phyloP scores from a whole-genome alignment of 2,329 filamentous ascomycete species.

The Diaporthe ampelina region DNA sequence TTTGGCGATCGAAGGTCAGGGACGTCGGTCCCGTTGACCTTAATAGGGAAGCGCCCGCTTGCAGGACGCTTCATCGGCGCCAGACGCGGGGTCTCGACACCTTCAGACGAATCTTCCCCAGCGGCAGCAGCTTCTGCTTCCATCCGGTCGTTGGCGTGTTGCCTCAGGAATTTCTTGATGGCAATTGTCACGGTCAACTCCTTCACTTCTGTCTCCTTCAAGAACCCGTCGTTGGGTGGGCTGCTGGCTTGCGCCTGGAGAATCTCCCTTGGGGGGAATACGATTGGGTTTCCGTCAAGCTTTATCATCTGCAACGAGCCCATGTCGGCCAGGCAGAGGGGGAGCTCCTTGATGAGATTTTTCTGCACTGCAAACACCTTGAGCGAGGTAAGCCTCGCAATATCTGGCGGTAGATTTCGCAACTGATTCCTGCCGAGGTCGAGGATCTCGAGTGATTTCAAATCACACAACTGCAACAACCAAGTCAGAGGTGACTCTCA shows the following conservation, averaged over 20 bases:
- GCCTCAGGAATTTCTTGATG: conserved; percentile 73
- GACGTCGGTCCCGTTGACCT: conserved; percentile 79
- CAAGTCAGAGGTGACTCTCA: conserved; percentile 39
- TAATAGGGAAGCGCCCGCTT: conserved; percentile 77
- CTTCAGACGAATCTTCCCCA: conserved; percentile 77
- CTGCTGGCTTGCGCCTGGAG: conserved; percentile 71
- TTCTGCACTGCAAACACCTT: conserved; percentile 91
- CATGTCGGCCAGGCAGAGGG: conserved; percentile 89
- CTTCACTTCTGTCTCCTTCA: conserved; percentile 75
- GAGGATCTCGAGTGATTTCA: conserved; percentile 90
- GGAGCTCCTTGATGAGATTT: conserved; percentile 88
- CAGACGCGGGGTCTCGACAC: conserved; percentile 83
- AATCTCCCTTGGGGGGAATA: conserved; percentile 81
- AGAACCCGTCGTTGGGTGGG: conserved; percentile 67
- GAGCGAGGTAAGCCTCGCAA: conserved; percentile 84
- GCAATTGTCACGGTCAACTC: conserved; percentile 72
- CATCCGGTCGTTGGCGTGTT: conserved; percentile 64
- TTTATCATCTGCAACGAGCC: conserved; percentile 89
- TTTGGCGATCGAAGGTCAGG: conserved; percentile 78
- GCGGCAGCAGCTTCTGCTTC: conserved; percentile 62
- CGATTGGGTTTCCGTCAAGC: conserved; percentile 88
- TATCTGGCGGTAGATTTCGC: conserved; percentile 80
- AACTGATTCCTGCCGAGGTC: conserved; percentile 93
- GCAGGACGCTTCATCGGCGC: conserved; percentile 71
- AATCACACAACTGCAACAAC: conserved; percentile 79